Evolutionary conservation across 495 filamentous ascomycete genomes (phyloP), one percentile per base, ranked within the genome.

Genomic region (Talaromyces wortmannii): DNA sequence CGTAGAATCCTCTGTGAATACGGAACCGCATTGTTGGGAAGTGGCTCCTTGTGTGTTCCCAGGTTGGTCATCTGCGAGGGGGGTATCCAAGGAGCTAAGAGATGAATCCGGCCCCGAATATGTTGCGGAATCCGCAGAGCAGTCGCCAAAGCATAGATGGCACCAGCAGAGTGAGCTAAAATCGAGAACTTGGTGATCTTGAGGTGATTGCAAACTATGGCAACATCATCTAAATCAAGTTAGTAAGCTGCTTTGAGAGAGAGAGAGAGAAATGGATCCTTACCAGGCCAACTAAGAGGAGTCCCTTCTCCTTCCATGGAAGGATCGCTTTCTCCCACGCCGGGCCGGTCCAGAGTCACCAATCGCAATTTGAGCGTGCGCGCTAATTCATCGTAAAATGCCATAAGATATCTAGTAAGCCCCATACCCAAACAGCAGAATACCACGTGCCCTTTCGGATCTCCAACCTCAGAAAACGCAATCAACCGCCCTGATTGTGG

Each of bases 341-440:
- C 94, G 51, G 94, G 94, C 29, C 94, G 83, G 72, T 99, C 94
- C 17, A 92, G 83, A 0, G 95, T 99, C 48, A 99, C 92, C 33
- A 99, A 78, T 32, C 94, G 82, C 50, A 99, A 74, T 59, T 90
- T 92, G 44, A 99, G 78, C 0, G 91, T 91, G 58, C 88, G 74
- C 13, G 95, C 94, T 56, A 99, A 77, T 65, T 99, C 92, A 67
- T 99, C 94, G 62, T 99, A 99, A 62, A 99, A 99, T 5, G 91
- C 91, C 59, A 89, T 96, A 52, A 99, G 85, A 66, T 95, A 97
- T 66, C 94, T 84, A 6, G 94, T 99, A 54, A 99, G 67, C 1
- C 94, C 94, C 94, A 99, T 99, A 31, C 94, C 94, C 8, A 99
- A 90, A 66, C 95, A 99, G 67, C 91, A 92, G 45, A 99, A 90